Percentiles rank a stretch among this genome's conserved stretches.
Evolutionary conservation across 2,329 filamentous ascomycete species (phyloP).

Genomic region (Claviceps cyperi): DNA sequence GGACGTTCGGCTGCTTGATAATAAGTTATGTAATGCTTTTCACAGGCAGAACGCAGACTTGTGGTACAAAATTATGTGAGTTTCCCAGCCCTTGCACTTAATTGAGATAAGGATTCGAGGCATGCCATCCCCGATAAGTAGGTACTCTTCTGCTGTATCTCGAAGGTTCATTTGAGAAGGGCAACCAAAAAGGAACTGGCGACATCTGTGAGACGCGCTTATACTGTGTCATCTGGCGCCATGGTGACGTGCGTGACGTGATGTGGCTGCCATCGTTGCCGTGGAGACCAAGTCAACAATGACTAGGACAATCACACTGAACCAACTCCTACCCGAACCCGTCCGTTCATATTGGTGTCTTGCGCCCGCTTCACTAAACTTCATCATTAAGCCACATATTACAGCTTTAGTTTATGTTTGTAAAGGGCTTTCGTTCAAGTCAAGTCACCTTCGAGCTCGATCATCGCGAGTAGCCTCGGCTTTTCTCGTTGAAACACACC

Average conservation of each 20-base stretch:
- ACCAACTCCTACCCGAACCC: conserved; percentile 1
- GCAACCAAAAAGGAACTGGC: neutral
- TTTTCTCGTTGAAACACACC: conserved; percentile 7
- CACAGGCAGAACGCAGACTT: no score
- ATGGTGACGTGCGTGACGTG: conserved; percentile 8
- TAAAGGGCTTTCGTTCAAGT: conserved; percentile 1
- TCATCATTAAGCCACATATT: conserved; percentile 5
- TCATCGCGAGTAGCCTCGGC: conserved; percentile 9
- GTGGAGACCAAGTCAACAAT: conserved; percentile 21
- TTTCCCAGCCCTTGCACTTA: no score
- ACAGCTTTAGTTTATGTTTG: conserved; percentile 1
- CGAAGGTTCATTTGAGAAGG: neutral
- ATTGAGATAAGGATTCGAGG: no score
- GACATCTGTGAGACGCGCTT: conserved; percentile 5
- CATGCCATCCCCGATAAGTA: neutral
- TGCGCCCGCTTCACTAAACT: conserved; percentile 10
- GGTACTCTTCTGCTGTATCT: neutral
- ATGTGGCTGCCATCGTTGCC: conserved; percentile 13
- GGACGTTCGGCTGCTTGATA: neutral
- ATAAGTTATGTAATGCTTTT: neutral
- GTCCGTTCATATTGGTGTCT: conserved; percentile 13
- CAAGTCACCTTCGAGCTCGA: conserved; percentile 6
- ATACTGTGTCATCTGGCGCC: conserved; percentile 4
- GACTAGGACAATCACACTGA: conserved; percentile 12
- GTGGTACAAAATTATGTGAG: no score